phyloP scores from a whole-genome alignment of 2,329 filamentous ascomycete genomes.

The Xylaria sp. region DNA sequence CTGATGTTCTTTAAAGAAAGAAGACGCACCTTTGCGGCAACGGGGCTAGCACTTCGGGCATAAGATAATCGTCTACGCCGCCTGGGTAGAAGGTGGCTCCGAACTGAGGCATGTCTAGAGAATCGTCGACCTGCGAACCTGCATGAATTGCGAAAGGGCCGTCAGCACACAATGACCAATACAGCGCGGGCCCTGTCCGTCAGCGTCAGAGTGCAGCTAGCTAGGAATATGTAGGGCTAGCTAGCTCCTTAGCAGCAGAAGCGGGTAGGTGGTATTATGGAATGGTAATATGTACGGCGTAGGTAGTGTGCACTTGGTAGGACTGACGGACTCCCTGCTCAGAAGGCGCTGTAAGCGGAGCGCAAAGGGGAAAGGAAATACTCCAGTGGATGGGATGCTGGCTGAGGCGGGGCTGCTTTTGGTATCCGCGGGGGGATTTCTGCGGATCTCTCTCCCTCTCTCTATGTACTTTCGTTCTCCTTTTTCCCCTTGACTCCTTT shows the following conservation, averaged over 20 bases:
- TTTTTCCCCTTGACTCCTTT: not conserved
- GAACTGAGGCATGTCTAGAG: conserved; percentile 52
- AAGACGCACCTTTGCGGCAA: conserved; percentile 60
- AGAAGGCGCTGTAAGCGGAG: conserved; percentile 19
- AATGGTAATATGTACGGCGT: not conserved
- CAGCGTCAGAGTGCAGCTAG: conserved; percentile 19
- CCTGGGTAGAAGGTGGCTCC: conserved; percentile 65
- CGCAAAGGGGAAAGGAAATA: conserved; percentile 14
- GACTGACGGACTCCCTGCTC: conserved; percentile 18
- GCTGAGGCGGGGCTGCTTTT: conserved; percentile 22
- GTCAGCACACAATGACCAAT: conserved; percentile 38
- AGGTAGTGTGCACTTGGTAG: conserved; percentile 19
- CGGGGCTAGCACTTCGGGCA: conserved; percentile 65
- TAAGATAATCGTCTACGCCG: conserved; percentile 64
- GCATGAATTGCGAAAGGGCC: conserved; percentile 37
- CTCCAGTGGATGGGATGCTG: too few species aligned
- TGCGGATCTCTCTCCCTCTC: conserved; percentile 8
- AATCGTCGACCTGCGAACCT: conserved; percentile 42
- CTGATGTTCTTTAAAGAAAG: conserved; percentile 1
- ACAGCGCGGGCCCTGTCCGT: conserved; percentile 20
- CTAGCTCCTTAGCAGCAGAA: not conserved
- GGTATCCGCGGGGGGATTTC: conserved; percentile 4
- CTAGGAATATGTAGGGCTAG: conserved; percentile 1
- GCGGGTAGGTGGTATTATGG: not conserved
- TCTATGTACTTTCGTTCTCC: not conserved